Base-by-base conservation (phyloP, 345 rosid species). In the Citrus trifoliata region DNA sequence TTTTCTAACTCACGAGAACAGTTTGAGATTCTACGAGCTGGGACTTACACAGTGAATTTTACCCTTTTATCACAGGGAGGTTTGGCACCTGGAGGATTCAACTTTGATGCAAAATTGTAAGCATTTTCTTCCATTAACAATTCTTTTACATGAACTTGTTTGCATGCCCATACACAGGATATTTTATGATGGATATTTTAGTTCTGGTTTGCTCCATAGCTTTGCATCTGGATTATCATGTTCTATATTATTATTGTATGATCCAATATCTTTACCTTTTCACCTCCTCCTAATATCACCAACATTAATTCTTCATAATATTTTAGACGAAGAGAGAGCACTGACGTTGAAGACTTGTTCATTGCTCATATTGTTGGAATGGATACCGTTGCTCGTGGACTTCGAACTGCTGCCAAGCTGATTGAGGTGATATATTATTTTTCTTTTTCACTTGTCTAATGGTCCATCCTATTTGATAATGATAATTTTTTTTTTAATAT, bases 91-190 rank as follows among this genome's bases (percentile, higher is more conserved):
- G 99, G 99, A 76, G 99, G 99, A 38, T 93, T 94, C 91, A 91
- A 96, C 87, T 96, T 96, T 40, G 99, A 96, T 78, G 98, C 99
- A 38, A 96, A 96, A 90, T 79, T 94, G 97, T 96, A 59, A 84
- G 92, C 68, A 37, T 72, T 78, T 58, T 33, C 6, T 59, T 67
- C 46, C 68, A 53, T 35, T 62, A 2, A 19, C 74, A 1, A 56
- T 64, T 76, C 28, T n/a, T 42, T 58, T 37, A 46, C 6, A 18
- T 76, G 37, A 25, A 40, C 60, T 74, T 75, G 21, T 63, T 24
- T 64, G 46, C 10, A 38, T 40, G 35, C 51, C n/a, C 3, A 21
- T 33, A 24, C 61, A 64, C 53, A 32, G 0, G 33, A 18, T 32
- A 2, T 28, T 72, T 65, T 32, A 32, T 48, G 33, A 75, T 75